These are phyloP conservation scores for Nitzschia sp. DNA, from an alignment of 108 stramenopile genomes.

Conservation along the genomic window DNA sequence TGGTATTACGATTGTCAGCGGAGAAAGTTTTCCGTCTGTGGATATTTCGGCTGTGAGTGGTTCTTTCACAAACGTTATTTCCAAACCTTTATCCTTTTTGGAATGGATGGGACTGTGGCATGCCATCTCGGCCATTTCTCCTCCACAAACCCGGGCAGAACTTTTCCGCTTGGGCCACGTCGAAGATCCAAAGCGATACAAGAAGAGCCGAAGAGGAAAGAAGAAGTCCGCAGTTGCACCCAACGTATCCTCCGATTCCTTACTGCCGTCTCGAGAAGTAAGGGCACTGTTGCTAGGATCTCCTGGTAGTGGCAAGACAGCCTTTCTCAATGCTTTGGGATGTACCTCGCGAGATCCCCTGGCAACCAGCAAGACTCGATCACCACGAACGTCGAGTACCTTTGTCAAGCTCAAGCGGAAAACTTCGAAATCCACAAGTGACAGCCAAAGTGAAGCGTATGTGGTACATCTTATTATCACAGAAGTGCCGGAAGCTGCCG, in stretches of 20 bases:
- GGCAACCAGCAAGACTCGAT: slow-evolving; percentile 26
- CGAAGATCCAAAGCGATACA: slow-evolving; percentile 22
- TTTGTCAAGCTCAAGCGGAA: slow-evolving; percentile 50
- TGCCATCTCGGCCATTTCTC: slow-evolving; percentile 60
- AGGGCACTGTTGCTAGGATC: slow-evolving; percentile 67
- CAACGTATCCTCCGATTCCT: slow-evolving; percentile 19
- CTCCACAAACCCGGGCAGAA: slow-evolving; percentile 58
- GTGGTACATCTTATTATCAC: slow-evolving; percentile 72
- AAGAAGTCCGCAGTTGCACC: slow-evolving; percentile 11
- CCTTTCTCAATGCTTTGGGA: slow-evolving; percentile 43
- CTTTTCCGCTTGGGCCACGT: slow-evolving; percentile 72
- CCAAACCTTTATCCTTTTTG: slow-evolving; percentile 58
- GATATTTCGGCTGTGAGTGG: slow-evolving; percentile 43
- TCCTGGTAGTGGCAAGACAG: slow-evolving; percentile 48
- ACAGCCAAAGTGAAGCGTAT: slow-evolving; percentile 36
- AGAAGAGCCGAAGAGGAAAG: slow-evolving; percentile 14
- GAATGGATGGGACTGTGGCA: slow-evolving; percentile 88
- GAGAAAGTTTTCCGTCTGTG: slow-evolving; percentile 59
- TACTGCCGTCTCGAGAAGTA: slow-evolving; percentile 50
- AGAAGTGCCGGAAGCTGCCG: slow-evolving; percentile 54
- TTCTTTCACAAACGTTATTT: slow-evolving; percentile 7
- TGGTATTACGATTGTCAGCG: slow-evolving; percentile 75
- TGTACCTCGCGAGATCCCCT: slow-evolving; percentile 13
- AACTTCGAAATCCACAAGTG: slow-evolving; percentile 16
- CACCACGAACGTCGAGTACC: slow-evolving; percentile 33